Base-by-base conservation (phyloP, 352 stramenopile species). In the Globisporangium cylindrosporum region DNA sequence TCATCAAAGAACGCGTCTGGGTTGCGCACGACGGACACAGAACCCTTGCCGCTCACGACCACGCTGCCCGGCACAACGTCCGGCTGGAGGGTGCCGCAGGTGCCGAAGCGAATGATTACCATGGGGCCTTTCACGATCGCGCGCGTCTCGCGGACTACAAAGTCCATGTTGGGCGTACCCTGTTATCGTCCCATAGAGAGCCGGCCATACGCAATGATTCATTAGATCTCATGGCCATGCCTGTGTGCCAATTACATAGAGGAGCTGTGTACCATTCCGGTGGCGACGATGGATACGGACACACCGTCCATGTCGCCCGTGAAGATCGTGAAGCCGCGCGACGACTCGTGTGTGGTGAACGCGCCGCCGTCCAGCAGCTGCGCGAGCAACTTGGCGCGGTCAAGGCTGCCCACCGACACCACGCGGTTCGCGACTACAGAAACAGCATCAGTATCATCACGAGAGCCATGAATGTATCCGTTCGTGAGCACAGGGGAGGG, bases 161-260 rank as follows among this genome's bases (percentile, higher is more conserved):
- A 92, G 68, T 92, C 84, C 82, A 92, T 92, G 66, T 90, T 92
- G 12, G 84, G 70, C 12, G 71, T 73, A 9, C 84, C 84, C 75
- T 84, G 27, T 32, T 32, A 4, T 32, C 27, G 27, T 32, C 27
- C 27, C 27, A 32, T 6, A 32, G 27, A 29, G 27, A 32, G 27
- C 27, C 27, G 27, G 27, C 27, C 27, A 32, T 5, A 27, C 18
- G 20, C 25, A 57, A 41, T 41, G 27, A 14, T 29, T 4, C 8
- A 36, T 18, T 14, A 18, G 32, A 62, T 10, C 51, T 15, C 25
- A 15, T 14, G 22, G 48, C 20, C 27, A 66, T 48, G 48, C 36
- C 20, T 53, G 38, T 38, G 18, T 22, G 3, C 10, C 32, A 22
- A 22, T 4, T 53, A 22, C 24, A 56, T 56, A 20, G 7, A 51